A percentile compares a stretch with the other conserved stretches of the same genome.
These are phyloP conservation scores for Nemania serpens DNA, from an alignment of 2,329 filamentous ascomycete species.

Conservation along the genomic window DNA sequence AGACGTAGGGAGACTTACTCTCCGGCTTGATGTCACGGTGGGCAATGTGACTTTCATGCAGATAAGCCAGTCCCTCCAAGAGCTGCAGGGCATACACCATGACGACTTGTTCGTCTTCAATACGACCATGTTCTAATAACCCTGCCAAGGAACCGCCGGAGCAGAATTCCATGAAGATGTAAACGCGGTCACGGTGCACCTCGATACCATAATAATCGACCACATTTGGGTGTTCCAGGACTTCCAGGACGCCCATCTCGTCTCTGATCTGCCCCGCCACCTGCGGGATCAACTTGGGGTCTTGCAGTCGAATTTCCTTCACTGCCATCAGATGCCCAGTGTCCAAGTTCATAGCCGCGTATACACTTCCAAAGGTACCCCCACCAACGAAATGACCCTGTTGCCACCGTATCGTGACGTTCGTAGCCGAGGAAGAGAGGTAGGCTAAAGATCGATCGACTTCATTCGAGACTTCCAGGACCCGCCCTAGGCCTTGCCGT, in stretches of 20 bases:
- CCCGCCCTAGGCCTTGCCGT: conserved; percentile 83
- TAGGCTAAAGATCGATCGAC: conserved; percentile 94
- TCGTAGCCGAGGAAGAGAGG: conserved; percentile 90
- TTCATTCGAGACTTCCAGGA: conserved; percentile 93
- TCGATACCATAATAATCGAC: conserved; percentile 98
- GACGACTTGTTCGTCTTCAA: conserved; percentile 96
- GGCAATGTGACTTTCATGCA: conserved; percentile 89
- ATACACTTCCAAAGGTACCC: conserved; percentile 96
- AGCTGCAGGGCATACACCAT: conserved; percentile 96
- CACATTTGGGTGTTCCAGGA: conserved; percentile 95
- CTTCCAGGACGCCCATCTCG: conserved; percentile 95
- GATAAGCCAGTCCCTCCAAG: conserved; percentile 89
- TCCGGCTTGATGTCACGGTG: conserved; percentile 98
- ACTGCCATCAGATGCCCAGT: conserved; percentile 97
- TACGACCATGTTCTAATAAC: conserved; percentile 90
- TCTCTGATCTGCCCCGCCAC: conserved; percentile 94
- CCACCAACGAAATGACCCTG: conserved; percentile 98
- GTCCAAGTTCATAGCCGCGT: conserved; percentile 96
- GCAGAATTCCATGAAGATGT: conserved; percentile 99
- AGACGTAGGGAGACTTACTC: conserved; percentile 61
- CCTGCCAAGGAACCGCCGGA: conserved; percentile 90
- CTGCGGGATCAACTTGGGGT: conserved; percentile 92
- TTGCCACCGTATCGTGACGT: conserved; percentile 95
- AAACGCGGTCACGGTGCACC: conserved; percentile 98
- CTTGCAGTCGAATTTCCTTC: conserved; percentile 96